Percentiles rank a stretch among this genome's conserved stretches.
These are phyloP conservation scores for Paracoccidioides brasiliensis DNA, from an alignment of 2,329 filamentous ascomycete species.

Conservation along the genomic window DNA sequence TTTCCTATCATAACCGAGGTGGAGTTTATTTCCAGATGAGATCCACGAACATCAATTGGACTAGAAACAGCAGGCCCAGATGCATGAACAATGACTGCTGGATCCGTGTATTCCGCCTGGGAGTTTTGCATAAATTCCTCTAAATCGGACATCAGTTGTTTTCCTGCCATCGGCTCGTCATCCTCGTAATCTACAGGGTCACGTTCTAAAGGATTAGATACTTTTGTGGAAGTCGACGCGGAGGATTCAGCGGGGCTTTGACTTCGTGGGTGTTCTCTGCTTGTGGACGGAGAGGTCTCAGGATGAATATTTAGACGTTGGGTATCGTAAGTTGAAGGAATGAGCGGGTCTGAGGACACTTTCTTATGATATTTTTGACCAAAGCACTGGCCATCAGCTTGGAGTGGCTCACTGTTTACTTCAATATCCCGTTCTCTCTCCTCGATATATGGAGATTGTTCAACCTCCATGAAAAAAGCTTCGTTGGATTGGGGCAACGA, in stretches of 20 bases:
- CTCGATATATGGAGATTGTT: conserved; percentile 5
- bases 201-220: not conserved
- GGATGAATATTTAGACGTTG: not conserved
- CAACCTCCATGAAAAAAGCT: conserved; percentile 8
- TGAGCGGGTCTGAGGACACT: conserved; percentile 3
- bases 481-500: not conserved
- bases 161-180: not conserved
- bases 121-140: conserved; percentile 1
- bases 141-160: conserved; percentile 7
- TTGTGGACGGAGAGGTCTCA: not conserved
- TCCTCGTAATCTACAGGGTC: not conserved
- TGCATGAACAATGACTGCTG: not conserved
- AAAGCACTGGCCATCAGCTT: not conserved
- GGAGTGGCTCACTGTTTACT: not conserved
- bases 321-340: conserved; percentile 9
- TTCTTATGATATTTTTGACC: not conserved
- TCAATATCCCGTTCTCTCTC: not conserved
- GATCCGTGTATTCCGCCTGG: not conserved
- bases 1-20: not conserved
- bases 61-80: not conserved
- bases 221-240: not conserved
- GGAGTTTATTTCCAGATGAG: not conserved
- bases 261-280: not conserved
- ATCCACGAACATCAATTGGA: not conserved
- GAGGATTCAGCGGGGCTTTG: not conserved